Base-by-base conservation (phyloP, 2,329 filamentous ascomycete genomes). In the Botryotinia narcissicola region DNA sequence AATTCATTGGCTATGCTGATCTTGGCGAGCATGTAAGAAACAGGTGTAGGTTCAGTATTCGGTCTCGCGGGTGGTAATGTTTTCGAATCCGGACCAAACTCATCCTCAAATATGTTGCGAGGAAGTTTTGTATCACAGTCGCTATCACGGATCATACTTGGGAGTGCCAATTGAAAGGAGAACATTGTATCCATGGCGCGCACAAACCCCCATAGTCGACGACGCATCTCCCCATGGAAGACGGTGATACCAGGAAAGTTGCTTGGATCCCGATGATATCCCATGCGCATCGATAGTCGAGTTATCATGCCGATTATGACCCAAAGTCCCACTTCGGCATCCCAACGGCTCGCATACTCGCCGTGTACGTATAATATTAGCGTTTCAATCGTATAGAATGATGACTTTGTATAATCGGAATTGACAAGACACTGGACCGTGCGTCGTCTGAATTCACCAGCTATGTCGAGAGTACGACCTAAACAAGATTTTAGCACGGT, bases 81-180 rank as follows among this genome's bases (percentile, higher is more conserved):
- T 76, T 90, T 91, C 75, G 89, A 91, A 35, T 89, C 87, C 4
- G 91, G 90, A 64, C 90, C 87, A 57, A 96, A 90, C 77, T 95
- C 93, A 75, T 95, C 92, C 77, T 96, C 93, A 80, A 93, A 93
- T 25, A 95, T 87, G 79, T 95, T 96, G 73, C 90, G 88, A 1
- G 93, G 93, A 9, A 93, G 83, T 77, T 91, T 87, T 0, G 92
- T 91, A 78, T 96, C 93, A 72, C 90, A 94, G 79, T 94, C 91
- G 66, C 91, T 86, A 20, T 91, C 87, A 75, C 92, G 88, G 40
- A 95, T 90, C 87, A 95, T 94, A 7, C 84, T 83, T 35, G 85
- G 86, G 37, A 88, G 76, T 22, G 87, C 87, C 75, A 88, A 85
- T 79, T 94, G 92, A 75, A 93, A 92, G 0, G 93, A 95, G 79